phyloP scores from a whole-genome alignment of 805 yeast genomes.

The Yarrowia sp. region DNA sequence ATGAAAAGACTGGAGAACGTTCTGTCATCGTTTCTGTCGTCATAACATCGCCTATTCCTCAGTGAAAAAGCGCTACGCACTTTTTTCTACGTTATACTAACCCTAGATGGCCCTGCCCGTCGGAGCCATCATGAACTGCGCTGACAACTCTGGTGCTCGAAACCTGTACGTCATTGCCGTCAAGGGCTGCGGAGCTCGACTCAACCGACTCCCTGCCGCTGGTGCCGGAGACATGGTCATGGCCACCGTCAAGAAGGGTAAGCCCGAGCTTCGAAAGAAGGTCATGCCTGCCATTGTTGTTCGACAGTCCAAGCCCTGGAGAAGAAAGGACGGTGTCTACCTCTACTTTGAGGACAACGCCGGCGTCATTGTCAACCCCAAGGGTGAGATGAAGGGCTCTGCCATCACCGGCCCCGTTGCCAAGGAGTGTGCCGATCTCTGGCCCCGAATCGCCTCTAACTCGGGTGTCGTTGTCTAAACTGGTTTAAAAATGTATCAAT shows the following conservation, averaged over 20 bases:
- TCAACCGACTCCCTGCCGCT: constrained; percentile 99
- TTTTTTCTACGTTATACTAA: not conserved
- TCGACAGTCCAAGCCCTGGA: constrained; percentile 99
- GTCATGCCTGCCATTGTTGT: constrained; percentile 99
- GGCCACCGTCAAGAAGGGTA: constrained; percentile 99
- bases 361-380: constrained; percentile 99
- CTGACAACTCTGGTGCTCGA: constrained; percentile 99
- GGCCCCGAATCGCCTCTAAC: constrained; percentile 99
- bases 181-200: constrained; percentile 99
- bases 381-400: constrained; percentile 99
- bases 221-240: constrained; percentile 87
- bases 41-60: too few species aligned
- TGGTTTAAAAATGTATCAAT: constrained; percentile 19
- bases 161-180: constrained; percentile 98
- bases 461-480: constrained; percentile 99
- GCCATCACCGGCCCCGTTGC: constrained; percentile 99
- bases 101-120: constrained; percentile 94
- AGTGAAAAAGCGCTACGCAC: not conserved
- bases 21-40: too few species aligned
- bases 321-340: constrained; percentile 99
- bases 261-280: constrained; percentile 99
- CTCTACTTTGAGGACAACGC: constrained; percentile 99
- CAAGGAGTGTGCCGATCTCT: constrained; percentile 99
- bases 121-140: constrained; percentile 99
- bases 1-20: too few species aligned